Evolutionary conservation across 805 yeast species (phyloP), one percentile per base, ranked within the genome.

Genomic region (Cyberlindnera mrakii): DNA sequence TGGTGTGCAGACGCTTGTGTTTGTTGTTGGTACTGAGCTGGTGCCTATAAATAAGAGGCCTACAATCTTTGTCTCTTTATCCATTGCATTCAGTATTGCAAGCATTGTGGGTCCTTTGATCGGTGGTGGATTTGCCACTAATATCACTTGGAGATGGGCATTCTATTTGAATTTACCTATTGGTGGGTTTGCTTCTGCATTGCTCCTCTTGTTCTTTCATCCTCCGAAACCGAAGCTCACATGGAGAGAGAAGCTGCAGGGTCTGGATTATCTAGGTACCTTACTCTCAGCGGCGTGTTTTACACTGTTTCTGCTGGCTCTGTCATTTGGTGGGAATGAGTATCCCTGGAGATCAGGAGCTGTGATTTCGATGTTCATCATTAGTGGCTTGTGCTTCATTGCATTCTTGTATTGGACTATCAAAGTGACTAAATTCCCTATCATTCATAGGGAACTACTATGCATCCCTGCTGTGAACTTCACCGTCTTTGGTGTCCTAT

Each of bases 61-160:
- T 48, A 17, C 36, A 8, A 39, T 42, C 7, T 44, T 46, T 31
- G 55, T 63, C 11, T 39, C 48, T 27, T 33, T 63, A 35, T 54
- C 58, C 18, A 31, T 48, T 14, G 50, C 62, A 5, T 77, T 71
- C 51, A 71, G 75, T 0, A 59, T 75, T 2, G 72, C 82, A 0
- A 66, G 75, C 11, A 78, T 77, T 4, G 50, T 70, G 14, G 89
- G 88, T 2, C 89, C 89, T 0, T 62, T 80, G 32, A 57, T 82
- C 23, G 88, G 88, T 10, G 88, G 88, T 31, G 81, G 79, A 0
- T 75, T 83, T 42, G 70, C 85, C 1, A 62, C 75, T 3, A 63
- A 72, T 39, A 77, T 71, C 5, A 63, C 77, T 17, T 83, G 90
- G 89, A 68, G 90, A 53, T 82, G 89, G 88, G 74, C 82, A 50